Evolutionary conservation across 2,329 filamentous ascomycete genomes (phyloP).

Genomic region (Onygena corvina): DNA sequence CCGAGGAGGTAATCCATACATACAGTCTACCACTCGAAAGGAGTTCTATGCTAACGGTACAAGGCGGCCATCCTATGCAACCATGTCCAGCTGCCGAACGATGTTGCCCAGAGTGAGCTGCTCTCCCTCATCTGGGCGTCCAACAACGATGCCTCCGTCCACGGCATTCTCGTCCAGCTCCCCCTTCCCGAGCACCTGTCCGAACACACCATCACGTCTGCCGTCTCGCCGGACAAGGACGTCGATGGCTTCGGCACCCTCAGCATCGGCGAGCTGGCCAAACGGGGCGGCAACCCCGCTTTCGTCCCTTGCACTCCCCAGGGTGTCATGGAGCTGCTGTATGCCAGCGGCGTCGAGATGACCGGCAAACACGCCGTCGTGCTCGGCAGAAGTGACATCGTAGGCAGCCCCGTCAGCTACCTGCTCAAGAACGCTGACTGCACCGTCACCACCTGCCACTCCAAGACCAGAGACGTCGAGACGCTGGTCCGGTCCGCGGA

Average conservation of each 20-base stretch:
- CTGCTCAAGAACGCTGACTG: slow-evolving; percentile 90
- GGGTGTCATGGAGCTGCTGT: slow-evolving; percentile 85
- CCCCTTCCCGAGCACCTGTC: slow-evolving; percentile 81
- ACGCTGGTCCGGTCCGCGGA: slow-evolving; percentile 72
- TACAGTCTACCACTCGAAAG: not conserved
- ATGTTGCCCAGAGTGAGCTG: slow-evolving; percentile 72
- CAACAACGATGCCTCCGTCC: slow-evolving; percentile 76
- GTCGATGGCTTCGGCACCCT: slow-evolving; percentile 90
- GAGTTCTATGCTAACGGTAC: not conserved
- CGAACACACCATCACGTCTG: slow-evolving; percentile 80
- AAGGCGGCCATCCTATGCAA: slow-evolving; percentile 87
- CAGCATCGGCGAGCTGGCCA: slow-evolving; percentile 95
- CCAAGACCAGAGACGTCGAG: slow-evolving; percentile 62
- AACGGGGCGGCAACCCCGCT: slow-evolving; percentile 76
- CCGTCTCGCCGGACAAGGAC: slow-evolving; percentile 87
- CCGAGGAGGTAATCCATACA: slow-evolving; percentile 56
- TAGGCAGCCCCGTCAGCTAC: slow-evolving; percentile 93
- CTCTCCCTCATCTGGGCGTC: slow-evolving; percentile 66
- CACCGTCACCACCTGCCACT: slow-evolving; percentile 93
- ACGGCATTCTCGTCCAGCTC: slow-evolving; percentile 88
- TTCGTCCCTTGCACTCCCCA: slow-evolving; percentile 95
- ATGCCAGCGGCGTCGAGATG: slow-evolving; percentile 71
- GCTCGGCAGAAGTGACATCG: slow-evolving; percentile 88
- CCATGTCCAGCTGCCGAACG: slow-evolving; percentile 68
- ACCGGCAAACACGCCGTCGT: slow-evolving; percentile 90